Percentiles rank a stretch among this genome's conserved stretches.
phyloP scores from a whole-genome alignment of 2,329 filamentous ascomycete species.

The Leptographium wingfieldii region DNA sequence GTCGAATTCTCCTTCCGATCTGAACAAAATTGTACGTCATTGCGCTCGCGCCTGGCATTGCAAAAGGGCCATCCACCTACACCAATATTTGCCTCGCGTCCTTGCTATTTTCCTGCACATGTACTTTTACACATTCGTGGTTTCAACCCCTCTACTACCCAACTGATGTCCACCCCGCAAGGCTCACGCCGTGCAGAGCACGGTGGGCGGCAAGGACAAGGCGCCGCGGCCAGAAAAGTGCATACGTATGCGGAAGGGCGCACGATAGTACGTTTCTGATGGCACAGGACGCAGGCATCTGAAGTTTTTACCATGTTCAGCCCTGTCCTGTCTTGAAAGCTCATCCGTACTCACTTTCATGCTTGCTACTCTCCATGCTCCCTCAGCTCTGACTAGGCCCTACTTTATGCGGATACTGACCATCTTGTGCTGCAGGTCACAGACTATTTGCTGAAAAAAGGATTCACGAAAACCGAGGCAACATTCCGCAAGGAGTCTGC shows the following conservation, averaged over 20 bases:
- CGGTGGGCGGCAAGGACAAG: not conserved
- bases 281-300: not conserved
- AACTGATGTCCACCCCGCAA: not conserved
- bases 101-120: not conserved
- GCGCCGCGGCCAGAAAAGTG: not conserved
- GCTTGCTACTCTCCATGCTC: not conserved
- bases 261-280: not conserved
- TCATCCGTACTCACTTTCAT: not conserved
- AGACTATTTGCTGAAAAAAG: constrained; percentile 91
- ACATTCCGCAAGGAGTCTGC: constrained; percentile 85
- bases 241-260: not conserved
- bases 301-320: not conserved
- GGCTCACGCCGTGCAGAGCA: not conserved
- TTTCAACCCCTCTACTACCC: not conserved
- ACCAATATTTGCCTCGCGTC: not conserved
- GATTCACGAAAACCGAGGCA: constrained; percentile 84
- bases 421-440: constrained; percentile 44
- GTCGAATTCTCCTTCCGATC: constrained; percentile 51
- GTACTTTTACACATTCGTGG: not conserved
- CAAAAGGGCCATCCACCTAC: too few species aligned
- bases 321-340: not conserved
- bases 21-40: constrained; percentile 83
- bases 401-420: not conserved
- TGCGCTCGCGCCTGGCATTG: not conserved
- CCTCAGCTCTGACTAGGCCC: not conserved